Evolutionary conservation across 805 yeast genomes (phyloP).

Genomic region (Wickerhamiella domercqiae): DNA sequence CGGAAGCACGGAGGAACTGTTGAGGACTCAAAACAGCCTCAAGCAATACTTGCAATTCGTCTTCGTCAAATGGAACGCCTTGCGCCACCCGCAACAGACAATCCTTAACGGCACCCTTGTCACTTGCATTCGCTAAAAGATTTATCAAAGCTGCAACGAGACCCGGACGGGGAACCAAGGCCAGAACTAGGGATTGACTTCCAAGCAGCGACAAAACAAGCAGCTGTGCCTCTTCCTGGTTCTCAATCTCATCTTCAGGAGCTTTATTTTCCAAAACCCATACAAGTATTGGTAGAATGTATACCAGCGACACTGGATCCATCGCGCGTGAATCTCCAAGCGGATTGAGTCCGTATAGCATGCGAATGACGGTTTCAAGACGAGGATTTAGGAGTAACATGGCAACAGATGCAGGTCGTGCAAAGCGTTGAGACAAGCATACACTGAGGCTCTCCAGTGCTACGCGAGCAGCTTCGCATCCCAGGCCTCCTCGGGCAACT

Average conservation of each 20-base stretch:
- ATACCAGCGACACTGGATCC: constrained; percentile 53
- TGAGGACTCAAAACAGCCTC: constrained; percentile 44
- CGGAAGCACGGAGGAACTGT: constrained; percentile 57
- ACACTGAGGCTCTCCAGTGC: constrained; percentile 42
- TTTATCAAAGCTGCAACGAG: constrained; percentile 48
- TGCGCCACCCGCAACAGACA: constrained; percentile 67
- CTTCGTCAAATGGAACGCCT: constrained; percentile 44
- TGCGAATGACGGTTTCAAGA: constrained; percentile 40
- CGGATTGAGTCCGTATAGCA: constrained; percentile 61
- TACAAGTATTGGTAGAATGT: constrained; percentile 58
- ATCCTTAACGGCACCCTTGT: constrained; percentile 70
- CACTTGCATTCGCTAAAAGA: constrained; percentile 53
- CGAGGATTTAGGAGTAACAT: constrained; percentile 48
- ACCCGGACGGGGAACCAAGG: constrained; percentile 48
- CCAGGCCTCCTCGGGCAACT: constrained; percentile 29
- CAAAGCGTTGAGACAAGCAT: constrained; percentile 38
- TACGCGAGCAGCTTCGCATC: constrained; percentile 22
- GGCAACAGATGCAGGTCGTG: constrained; percentile 41
- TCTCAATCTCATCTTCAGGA: constrained; percentile 7
- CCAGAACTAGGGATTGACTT: constrained; percentile 34
- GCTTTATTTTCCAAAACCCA: constrained; percentile 41
- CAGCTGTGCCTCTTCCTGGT: constrained; percentile 71
- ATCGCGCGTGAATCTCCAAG: constrained; percentile 58
- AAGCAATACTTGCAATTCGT: constrained; percentile 42
- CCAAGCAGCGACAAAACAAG: constrained; percentile 51